Percentiles rank a stretch among this genome's conserved stretches.
These are phyloP conservation scores for Serendipita sp. DNA, from an alignment of 768 basidiomycete genomes.

Conservation along the genomic window DNA sequence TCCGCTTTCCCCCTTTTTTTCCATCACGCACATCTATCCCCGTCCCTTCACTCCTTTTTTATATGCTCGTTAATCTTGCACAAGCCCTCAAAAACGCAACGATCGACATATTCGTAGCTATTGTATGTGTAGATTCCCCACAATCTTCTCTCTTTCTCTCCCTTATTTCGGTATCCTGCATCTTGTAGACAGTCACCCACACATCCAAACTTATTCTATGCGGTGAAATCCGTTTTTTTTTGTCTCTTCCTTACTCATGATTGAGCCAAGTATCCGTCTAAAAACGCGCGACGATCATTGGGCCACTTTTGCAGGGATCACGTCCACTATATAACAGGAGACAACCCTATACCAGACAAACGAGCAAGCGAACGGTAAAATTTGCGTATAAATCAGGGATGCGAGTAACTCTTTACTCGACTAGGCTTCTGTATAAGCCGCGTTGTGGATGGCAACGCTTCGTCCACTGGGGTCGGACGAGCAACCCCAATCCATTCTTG, in stretches of 20 bases:
- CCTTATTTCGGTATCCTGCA: background rate
- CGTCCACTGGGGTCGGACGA: constrained; percentile 86
- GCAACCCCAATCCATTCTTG: constrained; percentile 94
- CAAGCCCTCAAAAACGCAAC: background rate
- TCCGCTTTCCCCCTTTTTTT: background rate
- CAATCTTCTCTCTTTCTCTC: background rate
- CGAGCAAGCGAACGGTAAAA: too few species aligned
- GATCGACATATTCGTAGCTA: background rate
- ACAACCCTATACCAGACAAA: too few species aligned
- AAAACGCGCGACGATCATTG: too few species aligned
- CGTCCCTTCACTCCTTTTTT: background rate
- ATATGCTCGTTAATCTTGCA: background rate
- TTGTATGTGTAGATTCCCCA: background rate
- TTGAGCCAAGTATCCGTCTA: too few species aligned
- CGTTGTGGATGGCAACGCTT: constrained; percentile 88
- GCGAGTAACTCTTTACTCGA: background rate
- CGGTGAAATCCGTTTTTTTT: too few species aligned
- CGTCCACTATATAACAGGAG: too few species aligned
- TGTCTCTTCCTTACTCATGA: too few species aligned
- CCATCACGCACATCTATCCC: background rate
- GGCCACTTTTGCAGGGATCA: too few species aligned
- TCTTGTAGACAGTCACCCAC: background rate
- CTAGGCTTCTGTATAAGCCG: constrained; percentile 44
- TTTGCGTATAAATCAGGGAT: too few species aligned
- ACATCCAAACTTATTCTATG: background rate